Base-by-base conservation (phyloP, 2,329 filamentous ascomycete species). In the Proliferodiscus dingleyae region DNA sequence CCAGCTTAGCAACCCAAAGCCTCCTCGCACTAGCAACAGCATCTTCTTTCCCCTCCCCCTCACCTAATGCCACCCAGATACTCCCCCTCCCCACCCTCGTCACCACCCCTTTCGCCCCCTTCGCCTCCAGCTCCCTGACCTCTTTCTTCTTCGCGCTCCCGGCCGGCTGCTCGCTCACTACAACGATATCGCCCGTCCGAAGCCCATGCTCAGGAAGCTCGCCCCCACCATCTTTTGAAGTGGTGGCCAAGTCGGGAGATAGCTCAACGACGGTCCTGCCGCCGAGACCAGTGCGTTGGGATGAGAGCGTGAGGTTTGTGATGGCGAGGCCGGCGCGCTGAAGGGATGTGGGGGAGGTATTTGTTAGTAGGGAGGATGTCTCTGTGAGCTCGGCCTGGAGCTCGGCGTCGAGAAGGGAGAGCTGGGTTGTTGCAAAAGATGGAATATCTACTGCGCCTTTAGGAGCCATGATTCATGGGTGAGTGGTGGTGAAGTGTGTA, bases 201-300 rank as follows among this genome's bases (percentile, higher is more conserved):
- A 93, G 70, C 21, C 85, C 86, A 70, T 91, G 87, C 62, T 88
- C 83, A 1, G 83, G 82, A 16, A 91, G 69, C 51, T 81, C 78
- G 0, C 71, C 66, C 16, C 60, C 58, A 23, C 43, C 47, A 68
- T 50, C 38, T 18, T 45, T 48, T 4, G 68, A 66, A 3, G 77
- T 73, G n/a, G n/a, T n/a, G 0, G 89, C 86, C n/a, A 78, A 68
- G 60, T 96, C 91, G 0, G 80, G 71, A 13, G 70, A 69, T 5
- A 98, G 80, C 64, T 96, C 90, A 3, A 96, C 71, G 2, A 98
- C 85, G 0, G 87, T 89, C 53, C 89, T 87, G n/a, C 93, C 93
- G 13, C 90, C 93, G 29, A 96, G 73, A 0, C 93, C 93, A 0
- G 93, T 98, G 23, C 90, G 83, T 62, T 87, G 86, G 15, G 85